Evolutionary conservation across 2,329 filamentous ascomycete genomes (phyloP), one percentile per base, ranked within the genome.

Genomic region (Tolypocladium ophioglossoides): DNA sequence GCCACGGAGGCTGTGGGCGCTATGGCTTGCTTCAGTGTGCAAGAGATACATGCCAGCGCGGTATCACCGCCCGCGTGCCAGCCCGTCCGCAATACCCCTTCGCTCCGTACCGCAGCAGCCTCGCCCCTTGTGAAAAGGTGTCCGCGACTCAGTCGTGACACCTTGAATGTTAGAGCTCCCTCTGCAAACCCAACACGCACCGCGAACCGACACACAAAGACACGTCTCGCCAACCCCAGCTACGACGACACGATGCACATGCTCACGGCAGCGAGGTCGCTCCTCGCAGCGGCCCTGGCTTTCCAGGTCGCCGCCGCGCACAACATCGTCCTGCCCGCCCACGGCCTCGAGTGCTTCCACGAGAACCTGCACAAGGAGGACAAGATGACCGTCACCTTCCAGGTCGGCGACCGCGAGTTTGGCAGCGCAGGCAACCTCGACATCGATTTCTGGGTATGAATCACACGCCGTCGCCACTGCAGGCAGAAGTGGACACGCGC

Each of bases 341-440:
- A 99, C 74, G 89, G 90, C 67, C 84, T 91, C 74, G 94, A 99
- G 78, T 99, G 94, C 78, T 99, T 97, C 80, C 89, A 96, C 78
- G 94, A 99, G 77, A 74, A 78, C 64, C 84, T 99, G 56, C 92
- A 95, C 77, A 83, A 81, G 70, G 94, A 96, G 72, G 94, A 99
- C 77, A 89, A 87, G 73, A 99, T 99, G 94, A 96, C 91, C 10
- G 91, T 99, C 56, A 95, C 91, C 34, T 99, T 95, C 79, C 94
- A 97, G 76, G 92, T 97, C 56, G 94, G 94, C 68, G 94, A 99
- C 70, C 80, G 92, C 62, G 94, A 99, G 70, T 96, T 96, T 73
- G 92, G 92, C 52, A 89, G 88, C 52, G 91, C 91, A 55, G 92
- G 92, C 37, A 97, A 96, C 68, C 77, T 99, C 56, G 91, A 97